Base-by-base conservation (phyloP, 1,284 basidiomycete species). In the Chalciporus sp. region DNA sequence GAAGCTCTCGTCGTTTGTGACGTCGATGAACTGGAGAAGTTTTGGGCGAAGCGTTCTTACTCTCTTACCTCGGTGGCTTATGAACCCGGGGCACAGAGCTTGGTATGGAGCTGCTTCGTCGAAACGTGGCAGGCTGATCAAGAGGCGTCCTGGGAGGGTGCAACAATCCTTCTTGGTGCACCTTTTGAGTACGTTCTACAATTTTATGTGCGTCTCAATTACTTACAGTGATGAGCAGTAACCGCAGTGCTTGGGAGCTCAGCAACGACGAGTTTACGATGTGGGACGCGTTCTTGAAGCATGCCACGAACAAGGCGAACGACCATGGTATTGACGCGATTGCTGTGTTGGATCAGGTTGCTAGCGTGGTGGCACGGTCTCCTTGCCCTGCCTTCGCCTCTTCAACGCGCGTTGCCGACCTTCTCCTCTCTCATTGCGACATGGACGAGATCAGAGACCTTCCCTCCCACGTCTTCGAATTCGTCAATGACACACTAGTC, bases 251-350 rank as follows among this genome's bases (percentile, higher is more conserved):
- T 12, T 88, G 84, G 83, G 80, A 82, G 37, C 72, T 86, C 58
- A 71, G 66, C 16, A 75, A 74, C 31, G 77, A 81, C 14, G 85
- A 88, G 35, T 73, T 81, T 26, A 70, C 73, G 4, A 62, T 66
- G 26, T 90, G 88, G 88, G 81, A 86, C 45, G 66, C 72, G 1
- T 74, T 86, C 57, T 73, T 89, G 20, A 72, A 71, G 7, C 74
- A 75, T 51, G 73, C 80, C 0, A 73, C 83, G 35, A 74, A 75
- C 63, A 79, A 78, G 45, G 85, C 82, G 0, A 72, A 81, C 33
- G 86, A 88, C 56, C 75, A 80, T 42, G 85, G 85, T 1, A 64
- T 78, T 19, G 84, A 88, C 53, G 65, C 77, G 0, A 61, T 73
- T 20, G 60, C 66, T 5, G 76, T 89, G 42, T 71, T 90, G 47